Percentiles rank a stretch among this genome's conserved stretches.
These are phyloP conservation scores for Gossypium trilobum DNA, from an alignment of 441 rosid genomes.

Conservation along the genomic window DNA sequence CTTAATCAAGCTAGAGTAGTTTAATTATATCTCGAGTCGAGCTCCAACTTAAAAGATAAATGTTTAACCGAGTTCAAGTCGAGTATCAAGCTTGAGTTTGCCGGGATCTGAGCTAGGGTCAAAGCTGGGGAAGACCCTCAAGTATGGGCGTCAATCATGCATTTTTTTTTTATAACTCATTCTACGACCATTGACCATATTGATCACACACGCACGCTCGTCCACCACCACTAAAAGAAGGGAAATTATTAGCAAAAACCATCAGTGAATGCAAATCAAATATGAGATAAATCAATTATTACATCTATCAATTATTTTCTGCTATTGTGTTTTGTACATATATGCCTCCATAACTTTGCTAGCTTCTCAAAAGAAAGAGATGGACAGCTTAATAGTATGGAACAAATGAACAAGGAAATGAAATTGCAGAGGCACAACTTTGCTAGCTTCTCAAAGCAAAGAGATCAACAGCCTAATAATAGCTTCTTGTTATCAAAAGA, in stretches of 20 bases:
- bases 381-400: slow-evolving; percentile 53
- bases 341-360: background rate
- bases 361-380: background rate
- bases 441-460: background rate
- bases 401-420: slow-evolving; percentile 83
- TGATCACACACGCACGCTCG: background rate
- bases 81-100: too few relatives aligned
- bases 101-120: too few relatives aligned
- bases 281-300: background rate
- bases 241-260: background rate
- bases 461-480: slow-evolving; percentile 43
- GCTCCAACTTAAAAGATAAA: too few relatives aligned
- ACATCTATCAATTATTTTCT: background rate
- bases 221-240: background rate
- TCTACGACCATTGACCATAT: background rate
- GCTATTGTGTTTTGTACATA: background rate
- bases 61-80: too few relatives aligned
- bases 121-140: too few relatives aligned
- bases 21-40: too few relatives aligned
- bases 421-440: slow-evolving; percentile 37
- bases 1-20: too few relatives aligned
- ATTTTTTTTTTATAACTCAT: background rate
- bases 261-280: background rate
- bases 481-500: slow-evolving; percentile 75
- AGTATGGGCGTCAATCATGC: too few relatives aligned